Percentiles rank a stretch among this genome's conserved stretches.
These are phyloP conservation scores for Odontarrhena argentea DNA, from an alignment of 345 rosid genomes.

Conservation along the genomic window DNA sequence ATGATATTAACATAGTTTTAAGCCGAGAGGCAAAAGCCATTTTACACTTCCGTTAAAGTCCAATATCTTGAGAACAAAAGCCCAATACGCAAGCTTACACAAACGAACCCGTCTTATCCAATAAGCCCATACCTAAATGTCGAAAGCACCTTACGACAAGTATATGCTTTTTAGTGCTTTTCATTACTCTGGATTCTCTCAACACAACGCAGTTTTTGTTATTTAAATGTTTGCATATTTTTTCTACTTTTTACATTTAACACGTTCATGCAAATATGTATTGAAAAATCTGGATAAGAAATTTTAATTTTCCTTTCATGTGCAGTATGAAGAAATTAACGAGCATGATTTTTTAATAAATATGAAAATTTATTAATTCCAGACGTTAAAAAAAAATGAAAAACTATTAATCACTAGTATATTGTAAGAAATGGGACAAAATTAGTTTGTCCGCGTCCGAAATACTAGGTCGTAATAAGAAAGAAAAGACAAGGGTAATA, in stretches of 20 bases:
- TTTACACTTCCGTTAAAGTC: neutral
- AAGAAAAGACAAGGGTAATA: constrained; percentile 26
- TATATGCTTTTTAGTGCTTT: constrained; percentile 16
- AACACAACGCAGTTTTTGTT: no score
- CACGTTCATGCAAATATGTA: neutral
- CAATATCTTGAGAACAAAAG: neutral
- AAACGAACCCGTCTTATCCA: neutral
- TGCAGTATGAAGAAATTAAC: neutral
- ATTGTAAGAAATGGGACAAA: constrained; percentile 37
- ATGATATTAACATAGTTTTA: neutral
- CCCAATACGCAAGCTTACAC: neutral
- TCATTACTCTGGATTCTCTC: neutral
- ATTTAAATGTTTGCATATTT: constrained; percentile 4
- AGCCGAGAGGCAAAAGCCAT: neutral
- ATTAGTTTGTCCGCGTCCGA: constrained; percentile 39
- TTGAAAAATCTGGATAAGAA: neutral
- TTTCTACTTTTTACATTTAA: neutral
- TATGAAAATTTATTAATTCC: neutral
- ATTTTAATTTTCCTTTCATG: neutral
- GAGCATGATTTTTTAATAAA: neutral
- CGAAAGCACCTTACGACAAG: neutral
- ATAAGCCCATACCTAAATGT: neutral
- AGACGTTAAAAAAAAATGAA: neutral
- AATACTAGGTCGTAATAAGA: constrained; percentile 24
- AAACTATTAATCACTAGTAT: neutral